Conservation (phyloP, 78 protist genomes). For the Dictyostelium capitatum region DNA sequence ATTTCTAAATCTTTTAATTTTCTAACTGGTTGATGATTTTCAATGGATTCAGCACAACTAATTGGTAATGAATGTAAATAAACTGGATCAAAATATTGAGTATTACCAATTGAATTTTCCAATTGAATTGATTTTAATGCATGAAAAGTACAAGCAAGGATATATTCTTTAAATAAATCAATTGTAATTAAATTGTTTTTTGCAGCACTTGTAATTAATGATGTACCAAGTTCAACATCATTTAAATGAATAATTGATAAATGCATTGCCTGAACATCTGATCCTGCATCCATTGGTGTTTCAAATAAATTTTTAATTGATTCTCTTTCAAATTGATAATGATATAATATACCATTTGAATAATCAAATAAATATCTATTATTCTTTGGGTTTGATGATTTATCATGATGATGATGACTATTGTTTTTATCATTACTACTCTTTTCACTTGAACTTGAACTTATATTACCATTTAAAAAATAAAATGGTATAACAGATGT, state of each 20-base stretch:
- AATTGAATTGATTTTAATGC: neutral
- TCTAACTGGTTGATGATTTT: neutral
- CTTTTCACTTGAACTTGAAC: neutral
- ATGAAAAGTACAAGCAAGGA: constrained; percentile 21
- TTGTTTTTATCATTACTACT: neutral
- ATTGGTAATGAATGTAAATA: constrained; percentile 48
- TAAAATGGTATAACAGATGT: constrained; percentile 52
- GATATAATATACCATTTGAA: constrained; percentile 55
- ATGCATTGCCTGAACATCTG: constrained; percentile 57
- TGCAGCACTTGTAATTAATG: neutral
- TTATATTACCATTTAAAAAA: neutral
- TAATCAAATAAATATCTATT: constrained; percentile 61
- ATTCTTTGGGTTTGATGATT: neutral
- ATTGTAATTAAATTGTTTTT: constrained; percentile 33
- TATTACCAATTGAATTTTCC: constrained; percentile 7
- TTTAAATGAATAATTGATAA: constrained; percentile 42
- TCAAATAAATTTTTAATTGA: constrained; percentile 40
- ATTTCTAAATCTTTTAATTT: constrained; percentile 54
- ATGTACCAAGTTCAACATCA: constrained; percentile 31
- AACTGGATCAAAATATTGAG: neutral
- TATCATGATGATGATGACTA: neutral
- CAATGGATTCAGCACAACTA: constrained; percentile 20
- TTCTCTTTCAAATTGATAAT: constrained; percentile 52
- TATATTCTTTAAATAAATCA: constrained; percentile 63
- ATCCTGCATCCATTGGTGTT: constrained; percentile 34